phyloP scores from a whole-genome alignment of 768 basidiomycete species.

The Suillus americanus region DNA sequence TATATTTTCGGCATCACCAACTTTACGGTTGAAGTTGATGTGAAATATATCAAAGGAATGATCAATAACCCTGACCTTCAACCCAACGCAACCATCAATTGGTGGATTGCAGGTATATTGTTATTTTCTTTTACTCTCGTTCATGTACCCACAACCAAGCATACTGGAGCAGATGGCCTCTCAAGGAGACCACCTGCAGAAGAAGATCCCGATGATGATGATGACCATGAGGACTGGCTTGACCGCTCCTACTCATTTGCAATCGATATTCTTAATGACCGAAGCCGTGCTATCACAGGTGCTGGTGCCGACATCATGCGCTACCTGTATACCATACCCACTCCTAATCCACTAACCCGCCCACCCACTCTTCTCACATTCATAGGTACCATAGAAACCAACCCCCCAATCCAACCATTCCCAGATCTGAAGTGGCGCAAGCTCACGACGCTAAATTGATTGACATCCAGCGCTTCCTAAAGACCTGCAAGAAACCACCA shows the following conservation, averaged over 20 bases:
- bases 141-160: constrained; percentile 24
- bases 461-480: accelerated
- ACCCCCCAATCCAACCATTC: too few relatives aligned
- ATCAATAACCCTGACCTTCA: constrained; percentile 38
- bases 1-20: constrained; percentile 28
- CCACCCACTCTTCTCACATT: accelerated
- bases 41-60: constrained; percentile 44
- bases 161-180: not conserved
- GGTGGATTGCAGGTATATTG: constrained; percentile 35
- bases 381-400: not conserved
- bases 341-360: not conserved
- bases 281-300: too few relatives aligned
- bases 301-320: too few relatives aligned
- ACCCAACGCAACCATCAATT: constrained; percentile 38
- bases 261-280: not conserved
- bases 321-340: too few relatives aligned
- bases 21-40: constrained; percentile 38
- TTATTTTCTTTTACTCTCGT: constrained; percentile 28
- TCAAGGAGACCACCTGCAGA: not conserved
- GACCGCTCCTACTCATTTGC: not conserved
- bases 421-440: too few relatives aligned
- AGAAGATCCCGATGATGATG: accelerated
- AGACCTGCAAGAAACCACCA: accelerated
- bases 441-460: accelerated
- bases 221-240: not conserved